Conservation (phyloP, 768 basidiomycete species). For the Daedaleopsis nitida region DNA sequence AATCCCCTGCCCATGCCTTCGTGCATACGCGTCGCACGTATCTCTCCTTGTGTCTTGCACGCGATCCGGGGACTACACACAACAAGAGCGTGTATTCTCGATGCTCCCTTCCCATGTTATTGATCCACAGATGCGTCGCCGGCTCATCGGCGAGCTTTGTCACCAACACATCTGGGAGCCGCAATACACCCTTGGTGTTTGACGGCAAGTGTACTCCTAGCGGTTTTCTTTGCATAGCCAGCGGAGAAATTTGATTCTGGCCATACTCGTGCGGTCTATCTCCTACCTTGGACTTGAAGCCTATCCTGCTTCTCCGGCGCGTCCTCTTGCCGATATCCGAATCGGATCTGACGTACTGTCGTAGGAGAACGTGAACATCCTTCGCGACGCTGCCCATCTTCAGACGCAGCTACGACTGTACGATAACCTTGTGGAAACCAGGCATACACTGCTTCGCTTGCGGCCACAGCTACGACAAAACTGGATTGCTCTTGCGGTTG, state of each 20-base stretch:
- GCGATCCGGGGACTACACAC: not conserved
- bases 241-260: not conserved
- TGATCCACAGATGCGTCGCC: not conserved
- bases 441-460: constrained; percentile 75
- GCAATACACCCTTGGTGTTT: not conserved
- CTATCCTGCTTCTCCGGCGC: not conserved
- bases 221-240: not conserved
- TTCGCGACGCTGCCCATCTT: constrained; percentile 87
- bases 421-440: constrained; percentile 77
- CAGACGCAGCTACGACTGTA: constrained; percentile 87
- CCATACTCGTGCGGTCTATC: not conserved
- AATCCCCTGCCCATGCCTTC: not conserved
- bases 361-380: constrained; percentile 92
- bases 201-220: not conserved
- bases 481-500: constrained; percentile 89
- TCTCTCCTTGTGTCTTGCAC: not conserved
- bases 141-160: not conserved
- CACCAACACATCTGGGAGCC: not conserved
- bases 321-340: not conserved
- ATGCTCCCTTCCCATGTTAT: too few species aligned
- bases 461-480: constrained; percentile 84
- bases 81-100: not conserved
- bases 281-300: not conserved
- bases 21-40: not conserved
- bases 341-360: not conserved